Evolutionary conservation across 768 basidiomycete species (phyloP), one percentile per base, ranked within the genome.

Genomic region (Rhizopogon roseolus): DNA sequence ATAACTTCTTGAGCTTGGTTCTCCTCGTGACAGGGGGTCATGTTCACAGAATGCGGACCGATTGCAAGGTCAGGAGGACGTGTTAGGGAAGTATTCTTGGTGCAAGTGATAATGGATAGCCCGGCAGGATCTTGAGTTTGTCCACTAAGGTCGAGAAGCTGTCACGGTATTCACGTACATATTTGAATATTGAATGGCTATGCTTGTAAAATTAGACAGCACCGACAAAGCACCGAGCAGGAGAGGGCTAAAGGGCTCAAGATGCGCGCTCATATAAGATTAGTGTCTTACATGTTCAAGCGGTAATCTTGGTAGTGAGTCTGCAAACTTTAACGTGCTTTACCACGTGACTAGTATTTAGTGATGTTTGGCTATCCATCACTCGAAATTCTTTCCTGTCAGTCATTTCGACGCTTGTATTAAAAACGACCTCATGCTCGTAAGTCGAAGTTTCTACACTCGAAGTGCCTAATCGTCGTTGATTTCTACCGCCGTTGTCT

Each of bases 21-120:
- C 16, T 34, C 36, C 40, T 61, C 45, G 56, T 67, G 58, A 36
- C 22, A 36, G 9, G 40, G 11, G 13, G 7, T 14, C 45, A 17
- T 34, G 22, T 7, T 29, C 42, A 43, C 22, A 38, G 22, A 25
- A 36, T 42, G 41, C 53, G 55, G 41, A 16, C 44, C 40, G 19
- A 36, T 41, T 51, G 11, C 43, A 36, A 59, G 11, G 22, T 45
- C 25, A 58, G 40, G 44, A 45, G 44, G n/a, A 43, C 19, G 37
- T 10, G 19, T 8, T 17, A 19, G 19, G 5, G 34, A 36, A 22
- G 46, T 36, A 25, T 48, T 34, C 32, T 48, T 22, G 46, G 46
- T 10, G 22, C 34, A 14, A 34, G 32, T 36, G 14, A 32, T 46
- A 34, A 46, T 32, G 29, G 46, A 9, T 28, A 36, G 34, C 46